Evolutionary conservation across 176 grass and related monocot genomes (phyloP).

Genomic region (Melocanna baccifera): DNA sequence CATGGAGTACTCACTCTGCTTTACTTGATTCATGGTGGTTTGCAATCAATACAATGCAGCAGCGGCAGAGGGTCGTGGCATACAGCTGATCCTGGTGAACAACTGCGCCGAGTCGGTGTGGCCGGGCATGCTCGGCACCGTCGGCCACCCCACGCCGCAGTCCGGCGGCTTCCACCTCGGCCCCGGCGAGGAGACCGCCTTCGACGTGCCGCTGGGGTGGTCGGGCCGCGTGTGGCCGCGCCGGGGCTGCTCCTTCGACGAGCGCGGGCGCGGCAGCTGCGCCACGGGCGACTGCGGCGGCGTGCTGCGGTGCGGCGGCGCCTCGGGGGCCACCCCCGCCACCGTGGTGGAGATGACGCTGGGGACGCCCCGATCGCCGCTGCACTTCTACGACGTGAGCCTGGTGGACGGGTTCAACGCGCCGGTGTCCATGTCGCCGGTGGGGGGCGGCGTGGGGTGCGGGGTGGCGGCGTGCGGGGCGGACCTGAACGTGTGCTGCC

Average conservation of each 20-base stretch:
- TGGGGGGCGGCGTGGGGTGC: slow-evolving; percentile 72
- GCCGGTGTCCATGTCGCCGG: slow-evolving; percentile 63
- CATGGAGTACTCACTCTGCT: no score
- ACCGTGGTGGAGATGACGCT: slow-evolving; percentile 92
- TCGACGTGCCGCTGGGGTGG: slow-evolving; percentile 68
- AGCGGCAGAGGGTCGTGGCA: background rate
- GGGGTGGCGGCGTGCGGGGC: slow-evolving; percentile 62
- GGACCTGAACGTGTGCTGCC: slow-evolving; percentile 80
- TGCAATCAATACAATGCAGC: background rate
- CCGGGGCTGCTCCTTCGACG: slow-evolving; percentile 74
- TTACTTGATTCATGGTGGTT: background rate
- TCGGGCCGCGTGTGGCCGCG: slow-evolving; percentile 79
- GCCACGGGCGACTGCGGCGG: slow-evolving; percentile 92
- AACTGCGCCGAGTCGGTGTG: slow-evolving; percentile 84
- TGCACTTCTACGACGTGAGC: slow-evolving; percentile 43
- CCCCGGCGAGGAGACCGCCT: slow-evolving; percentile 53
- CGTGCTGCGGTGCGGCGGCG: slow-evolving; percentile 32
- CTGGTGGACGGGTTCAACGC: slow-evolving; percentile 33
- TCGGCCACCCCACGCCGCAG: slow-evolving; percentile 59
- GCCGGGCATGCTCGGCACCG: slow-evolving; percentile 69
- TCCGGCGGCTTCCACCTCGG: slow-evolving; percentile 72
- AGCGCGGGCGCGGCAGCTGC: slow-evolving; percentile 51
- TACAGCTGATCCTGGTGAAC: slow-evolving; percentile 93
- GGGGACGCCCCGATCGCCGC: slow-evolving; percentile 42
- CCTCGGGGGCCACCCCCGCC: slow-evolving; percentile 5